Conservation (phyloP, 1,139 yeast genomes). For the Kluyveromyces sp. region DNA sequence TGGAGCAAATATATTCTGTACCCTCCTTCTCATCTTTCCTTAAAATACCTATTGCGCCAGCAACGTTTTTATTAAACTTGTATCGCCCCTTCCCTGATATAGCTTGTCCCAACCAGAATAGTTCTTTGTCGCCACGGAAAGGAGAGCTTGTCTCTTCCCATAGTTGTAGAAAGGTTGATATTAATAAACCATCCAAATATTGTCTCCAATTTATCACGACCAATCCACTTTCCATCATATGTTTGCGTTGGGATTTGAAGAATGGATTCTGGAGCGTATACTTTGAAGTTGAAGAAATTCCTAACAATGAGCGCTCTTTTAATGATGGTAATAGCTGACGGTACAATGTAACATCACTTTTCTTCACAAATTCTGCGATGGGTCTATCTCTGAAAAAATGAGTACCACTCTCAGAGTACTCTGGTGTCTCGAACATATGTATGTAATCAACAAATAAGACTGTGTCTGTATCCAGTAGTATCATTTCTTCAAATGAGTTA, state of each 20-base stretch:
- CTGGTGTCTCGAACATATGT: slow-evolving; percentile 34
- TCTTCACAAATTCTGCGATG: slow-evolving; percentile 32
- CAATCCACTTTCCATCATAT: slow-evolving; percentile 48
- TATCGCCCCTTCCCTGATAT: slow-evolving; percentile 46
- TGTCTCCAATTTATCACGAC: slow-evolving; percentile 37
- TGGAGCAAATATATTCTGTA: slow-evolving; percentile 43
- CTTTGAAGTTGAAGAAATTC: slow-evolving; percentile 15
- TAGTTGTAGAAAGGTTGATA: slow-evolving; percentile 39
- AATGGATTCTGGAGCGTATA: slow-evolving; percentile 21
- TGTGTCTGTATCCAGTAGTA: slow-evolving; percentile 46
- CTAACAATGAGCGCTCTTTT: slow-evolving; percentile 33
- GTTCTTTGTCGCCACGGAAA: slow-evolving; percentile 59
- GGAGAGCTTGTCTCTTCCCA: slow-evolving; percentile 38
- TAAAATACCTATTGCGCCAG: slow-evolving; percentile 25
- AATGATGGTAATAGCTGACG: slow-evolving; percentile 35
- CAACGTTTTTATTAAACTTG: slow-evolving; percentile 18
- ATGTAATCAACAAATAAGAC: slow-evolving; percentile 36
- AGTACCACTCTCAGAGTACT: slow-evolving; percentile 37
- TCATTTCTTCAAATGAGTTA: slow-evolving; percentile 43
- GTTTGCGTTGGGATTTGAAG: slow-evolving; percentile 31
- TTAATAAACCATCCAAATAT: slow-evolving; percentile 39
- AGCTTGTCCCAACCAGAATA: slow-evolving; percentile 54
- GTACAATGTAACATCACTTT: slow-evolving; percentile 32
- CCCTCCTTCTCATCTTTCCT: slow-evolving; percentile 19
- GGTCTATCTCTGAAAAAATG: slow-evolving; percentile 43